Evolutionary conservation across 129 eudicot genomes (phyloP).

Genomic region (Silybum marianum): DNA sequence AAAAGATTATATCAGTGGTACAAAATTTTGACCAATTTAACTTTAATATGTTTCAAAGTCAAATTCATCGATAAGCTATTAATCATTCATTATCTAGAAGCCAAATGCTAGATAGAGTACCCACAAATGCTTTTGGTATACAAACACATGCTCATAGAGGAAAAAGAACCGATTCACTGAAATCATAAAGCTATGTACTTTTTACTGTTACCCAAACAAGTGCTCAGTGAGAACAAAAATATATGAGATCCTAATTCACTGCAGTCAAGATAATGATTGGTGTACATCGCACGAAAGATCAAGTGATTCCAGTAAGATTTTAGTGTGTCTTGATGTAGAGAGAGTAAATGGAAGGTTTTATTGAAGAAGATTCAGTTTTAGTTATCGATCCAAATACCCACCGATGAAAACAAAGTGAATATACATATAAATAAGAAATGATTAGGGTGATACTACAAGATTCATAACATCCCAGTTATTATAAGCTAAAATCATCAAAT

Average conservation of each 20-base stretch:
- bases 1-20: background rate
- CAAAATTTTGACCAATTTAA: background rate
- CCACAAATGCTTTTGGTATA: background rate
- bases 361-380: background rate
- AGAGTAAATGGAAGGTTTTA: background rate
- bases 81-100: background rate
- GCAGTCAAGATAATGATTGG: background rate
- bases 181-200: background rate
- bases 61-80: background rate
- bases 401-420: background rate
- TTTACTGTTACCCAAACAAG: background rate
- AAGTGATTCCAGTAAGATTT: background rate
- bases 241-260: background rate
- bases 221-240: background rate
- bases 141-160: slow-evolving; percentile 9
- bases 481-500: background rate
- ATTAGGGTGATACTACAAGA: background rate
- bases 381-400: background rate
- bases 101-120: background rate
- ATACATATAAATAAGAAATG: background rate
- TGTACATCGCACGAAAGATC: background rate
- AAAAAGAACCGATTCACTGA: background rate
- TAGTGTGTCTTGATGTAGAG: background rate
- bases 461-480: background rate
- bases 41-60: background rate